Percentiles rank a stretch among this genome's conserved stretches.
These are phyloP conservation scores for Nidula microcarpa DNA, from an alignment of 768 basidiomycete species.

Conservation along the genomic window DNA sequence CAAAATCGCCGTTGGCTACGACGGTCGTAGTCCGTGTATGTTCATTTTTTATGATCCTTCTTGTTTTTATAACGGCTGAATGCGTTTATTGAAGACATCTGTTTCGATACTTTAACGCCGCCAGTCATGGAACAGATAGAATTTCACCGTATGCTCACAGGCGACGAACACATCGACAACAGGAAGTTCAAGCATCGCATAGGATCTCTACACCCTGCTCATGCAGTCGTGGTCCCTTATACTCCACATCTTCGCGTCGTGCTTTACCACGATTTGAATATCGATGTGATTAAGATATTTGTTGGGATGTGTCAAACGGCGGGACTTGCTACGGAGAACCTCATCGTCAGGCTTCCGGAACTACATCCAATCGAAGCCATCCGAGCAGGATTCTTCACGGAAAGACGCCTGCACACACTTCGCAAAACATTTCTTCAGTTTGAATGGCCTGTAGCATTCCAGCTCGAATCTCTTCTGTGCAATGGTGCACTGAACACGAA, in stretches of 20 bases:
- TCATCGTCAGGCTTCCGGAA: slow-evolving; percentile 22
- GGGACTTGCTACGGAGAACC: slow-evolving; percentile 21
- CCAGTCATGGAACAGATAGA: slow-evolving; percentile 59
- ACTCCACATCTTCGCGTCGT: slow-evolving; percentile 68
- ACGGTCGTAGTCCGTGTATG: slow-evolving; percentile 61
- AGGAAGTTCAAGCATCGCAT: slow-evolving; percentile 46
- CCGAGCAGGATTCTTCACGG: slow-evolving; percentile 46
- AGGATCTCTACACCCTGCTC: slow-evolving; percentile 54
- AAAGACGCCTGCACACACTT: slow-evolving; percentile 14
- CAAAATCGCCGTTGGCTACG: slow-evolving; percentile 58
- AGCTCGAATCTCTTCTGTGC: slow-evolving; percentile 66
- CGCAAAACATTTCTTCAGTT: slow-evolving; percentile 33
- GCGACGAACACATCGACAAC: slow-evolving; percentile 31
- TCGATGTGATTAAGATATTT: slow-evolving; percentile 50
- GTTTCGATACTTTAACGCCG: slow-evolving; percentile 65
- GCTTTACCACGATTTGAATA: slow-evolving; percentile 42
- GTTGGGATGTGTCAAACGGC: slow-evolving; percentile 48
- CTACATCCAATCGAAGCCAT: slow-evolving; percentile 2
- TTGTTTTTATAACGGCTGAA: background rate
- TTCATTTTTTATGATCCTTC: slow-evolving; percentile 1
- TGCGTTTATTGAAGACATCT: slow-evolving; percentile 24
- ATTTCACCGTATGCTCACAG: slow-evolving; percentile 50
- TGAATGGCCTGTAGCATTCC: slow-evolving; percentile 71
- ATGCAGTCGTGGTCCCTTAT: slow-evolving; percentile 60
- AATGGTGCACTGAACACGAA: slow-evolving; percentile 60